phyloP scores from a whole-genome alignment of 805 yeast species.

The Candida morakotiae region DNA sequence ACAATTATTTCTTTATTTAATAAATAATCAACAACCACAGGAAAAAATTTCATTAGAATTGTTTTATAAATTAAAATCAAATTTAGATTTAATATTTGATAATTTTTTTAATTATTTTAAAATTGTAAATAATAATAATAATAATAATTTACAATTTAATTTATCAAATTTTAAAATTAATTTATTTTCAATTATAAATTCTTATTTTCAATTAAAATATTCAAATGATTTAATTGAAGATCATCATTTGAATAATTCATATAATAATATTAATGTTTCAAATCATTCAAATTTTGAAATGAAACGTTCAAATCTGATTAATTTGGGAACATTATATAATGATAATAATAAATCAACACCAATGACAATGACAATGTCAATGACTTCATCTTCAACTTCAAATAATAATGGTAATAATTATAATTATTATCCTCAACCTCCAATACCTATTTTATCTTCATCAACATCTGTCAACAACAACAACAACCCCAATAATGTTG shows the following conservation, averaged over 20 bases:
- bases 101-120: conserved; percentile 20
- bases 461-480: too few relatives aligned
- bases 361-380: not conserved
- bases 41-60: not conserved
- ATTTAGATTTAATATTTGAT: conserved; percentile 20
- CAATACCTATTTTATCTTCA: not conserved
- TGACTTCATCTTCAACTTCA: not conserved
- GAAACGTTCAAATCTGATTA: not conserved
- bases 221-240: not conserved
- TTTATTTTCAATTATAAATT: too few relatives aligned
- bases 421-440: not conserved
- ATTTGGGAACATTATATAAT: not conserved
- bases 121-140: too few relatives aligned
- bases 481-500: too few relatives aligned
- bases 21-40: conserved; percentile 10
- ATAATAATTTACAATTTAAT: too few relatives aligned
- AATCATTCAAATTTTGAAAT: too few relatives aligned
- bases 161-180: not conserved
- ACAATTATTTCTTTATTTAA: conserved; percentile 23
- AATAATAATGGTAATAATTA: too few relatives aligned
- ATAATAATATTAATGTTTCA: too few relatives aligned
- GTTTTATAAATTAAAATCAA: conserved; percentile 12
- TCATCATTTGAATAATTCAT: too few relatives aligned
- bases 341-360: too few relatives aligned
- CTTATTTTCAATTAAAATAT: not conserved